Percentiles rank a stretch among this genome's conserved stretches.
These are phyloP conservation scores for Rhodotorula glutinis DNA, from an alignment of 1,284 basidiomycete genomes.

Conservation along the genomic window DNA sequence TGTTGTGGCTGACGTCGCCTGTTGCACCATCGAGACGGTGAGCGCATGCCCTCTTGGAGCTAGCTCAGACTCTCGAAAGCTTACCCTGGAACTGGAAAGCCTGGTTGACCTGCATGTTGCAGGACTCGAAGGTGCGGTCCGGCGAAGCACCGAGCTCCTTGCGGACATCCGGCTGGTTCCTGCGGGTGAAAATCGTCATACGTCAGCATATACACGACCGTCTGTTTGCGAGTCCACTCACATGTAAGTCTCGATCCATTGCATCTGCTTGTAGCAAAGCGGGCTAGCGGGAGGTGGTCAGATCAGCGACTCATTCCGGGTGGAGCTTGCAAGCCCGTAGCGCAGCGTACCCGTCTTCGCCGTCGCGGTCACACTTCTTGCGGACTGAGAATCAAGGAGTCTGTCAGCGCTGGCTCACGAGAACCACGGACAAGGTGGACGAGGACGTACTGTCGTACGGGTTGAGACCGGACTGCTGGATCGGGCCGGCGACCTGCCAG, in stretches of 20 bases:
- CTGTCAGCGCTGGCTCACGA: not conserved
- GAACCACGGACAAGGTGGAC: not conserved
- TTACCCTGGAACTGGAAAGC: conserved; percentile 37
- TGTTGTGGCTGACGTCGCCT: conserved; percentile 57
- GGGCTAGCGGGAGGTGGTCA: conserved; percentile 33
- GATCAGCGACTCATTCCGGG: not conserved
- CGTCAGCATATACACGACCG: too few species aligned
- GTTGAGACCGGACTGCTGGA: conserved; percentile 56
- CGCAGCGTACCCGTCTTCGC: conserved; percentile 53
- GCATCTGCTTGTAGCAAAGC: conserved; percentile 72
- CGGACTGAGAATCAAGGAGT: conserved; percentile 52
- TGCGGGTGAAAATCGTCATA: not conserved
- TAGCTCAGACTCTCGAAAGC: not conserved
- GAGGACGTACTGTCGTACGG: conserved; percentile 56
- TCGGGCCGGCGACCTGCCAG: conserved; percentile 46
- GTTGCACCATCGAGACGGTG: not conserved
- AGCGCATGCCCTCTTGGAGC: not conserved
- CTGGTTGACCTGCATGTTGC: conserved; percentile 55
- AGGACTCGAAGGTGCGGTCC: conserved; percentile 58
- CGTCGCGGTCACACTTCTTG: conserved; percentile 63
- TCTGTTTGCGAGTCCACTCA: not conserved
- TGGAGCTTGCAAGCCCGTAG: not conserved
- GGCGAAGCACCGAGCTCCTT: conserved; percentile 66
- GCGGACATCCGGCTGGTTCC: conserved; percentile 56
- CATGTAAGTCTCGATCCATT: conserved; percentile 74